A percentile compares a stretch with the other conserved stretches of the same genome.
Evolutionary conservation across 257 asterid genomes (phyloP).

Genomic region (Asclepias syriaca): DNA sequence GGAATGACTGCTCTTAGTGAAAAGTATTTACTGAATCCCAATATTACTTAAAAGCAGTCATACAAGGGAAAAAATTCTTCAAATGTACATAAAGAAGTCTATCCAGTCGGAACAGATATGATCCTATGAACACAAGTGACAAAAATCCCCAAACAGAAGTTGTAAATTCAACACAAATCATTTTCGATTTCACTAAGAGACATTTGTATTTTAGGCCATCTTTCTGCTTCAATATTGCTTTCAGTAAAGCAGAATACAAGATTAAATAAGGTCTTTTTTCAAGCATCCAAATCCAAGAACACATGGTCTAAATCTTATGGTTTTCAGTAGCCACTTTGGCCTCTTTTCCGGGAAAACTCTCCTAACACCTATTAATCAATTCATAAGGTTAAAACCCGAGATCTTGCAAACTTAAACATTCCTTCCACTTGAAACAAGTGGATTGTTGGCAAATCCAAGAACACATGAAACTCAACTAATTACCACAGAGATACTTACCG

Average conservation of each 20-base stretch:
- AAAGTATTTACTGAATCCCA: background rate
- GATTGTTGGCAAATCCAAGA: too few species aligned
- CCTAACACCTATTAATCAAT: too few species aligned
- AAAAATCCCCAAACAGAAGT: background rate
- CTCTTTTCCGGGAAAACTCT: too few species aligned
- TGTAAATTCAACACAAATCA: background rate
- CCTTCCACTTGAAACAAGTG: too few species aligned
- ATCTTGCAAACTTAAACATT: too few species aligned
- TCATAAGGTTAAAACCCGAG: too few species aligned
- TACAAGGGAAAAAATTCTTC: background rate
- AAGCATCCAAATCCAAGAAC: background rate
- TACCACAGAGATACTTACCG: background rate
- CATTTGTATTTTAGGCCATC: background rate
- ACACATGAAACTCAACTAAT: background rate
- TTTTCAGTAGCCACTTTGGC: too few species aligned
- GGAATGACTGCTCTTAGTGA: too few species aligned
- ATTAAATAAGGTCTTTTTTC: background rate
- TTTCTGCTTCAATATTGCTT: background rate
- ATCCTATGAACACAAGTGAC: background rate
- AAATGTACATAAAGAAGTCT: background rate
- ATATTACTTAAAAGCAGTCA: background rate
- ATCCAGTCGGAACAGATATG: background rate
- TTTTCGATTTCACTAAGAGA: background rate
- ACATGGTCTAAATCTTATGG: too few species aligned
- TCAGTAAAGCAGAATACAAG: background rate